Evolutionary conservation across 129 eudicot genomes (phyloP).

Genomic region (Saposhnikovia divaricata): DNA sequence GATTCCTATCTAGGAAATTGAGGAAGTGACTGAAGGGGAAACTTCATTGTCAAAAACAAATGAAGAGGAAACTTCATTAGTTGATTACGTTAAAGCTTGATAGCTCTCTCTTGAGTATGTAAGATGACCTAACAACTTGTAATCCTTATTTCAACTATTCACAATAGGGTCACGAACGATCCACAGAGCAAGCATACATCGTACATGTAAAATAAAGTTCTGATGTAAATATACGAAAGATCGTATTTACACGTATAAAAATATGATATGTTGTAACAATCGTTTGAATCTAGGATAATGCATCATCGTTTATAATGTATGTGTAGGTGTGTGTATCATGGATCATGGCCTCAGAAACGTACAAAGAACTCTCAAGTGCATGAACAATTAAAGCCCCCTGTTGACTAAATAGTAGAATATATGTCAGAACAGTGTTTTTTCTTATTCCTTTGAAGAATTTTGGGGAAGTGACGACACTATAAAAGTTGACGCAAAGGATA

Average conservation of each 20-base stretch:
- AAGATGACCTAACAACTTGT: constrained; percentile 22
- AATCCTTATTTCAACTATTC: constrained; percentile 23
- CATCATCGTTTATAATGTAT: too few relatives aligned
- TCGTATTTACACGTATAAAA: too few relatives aligned
- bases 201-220: too few relatives aligned
- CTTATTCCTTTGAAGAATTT: constrained; percentile 1
- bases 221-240: too few relatives aligned
- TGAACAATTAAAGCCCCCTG: neutral
- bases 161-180: neutral
- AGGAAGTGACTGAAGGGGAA: constrained; percentile 7
- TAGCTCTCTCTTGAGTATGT: constrained; percentile 12
- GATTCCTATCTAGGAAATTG: neutral
- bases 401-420: neutral
- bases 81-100: neutral
- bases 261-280: too few relatives aligned
- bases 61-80: constrained; percentile 20
- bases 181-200: too few relatives aligned
- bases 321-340: neutral
- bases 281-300: too few relatives aligned
- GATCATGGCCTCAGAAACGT: neutral
- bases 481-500: neutral
- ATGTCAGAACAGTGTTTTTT: neutral
- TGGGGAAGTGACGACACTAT: neutral
- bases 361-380: neutral
- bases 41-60: constrained; percentile 9